Base-by-base conservation (phyloP, 2,329 filamentous ascomycete species). In the Saccharata proteae region DNA sequence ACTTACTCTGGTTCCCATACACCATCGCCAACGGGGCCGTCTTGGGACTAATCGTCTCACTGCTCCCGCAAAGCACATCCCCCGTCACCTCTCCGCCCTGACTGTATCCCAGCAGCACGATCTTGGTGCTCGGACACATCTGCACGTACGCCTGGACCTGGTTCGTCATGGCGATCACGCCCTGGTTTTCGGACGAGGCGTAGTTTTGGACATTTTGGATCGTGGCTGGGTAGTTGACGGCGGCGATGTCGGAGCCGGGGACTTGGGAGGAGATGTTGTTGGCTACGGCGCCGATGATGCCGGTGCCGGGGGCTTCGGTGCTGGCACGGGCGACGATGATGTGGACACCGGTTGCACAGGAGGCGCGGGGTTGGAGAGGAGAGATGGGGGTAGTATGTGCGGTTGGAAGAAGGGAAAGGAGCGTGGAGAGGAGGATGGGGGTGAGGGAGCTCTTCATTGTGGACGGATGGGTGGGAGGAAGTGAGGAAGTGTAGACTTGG, bases 71-170 rank as follows among this genome's bases (percentile, higher is more conserved):
- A 25, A 53, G 30, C 10, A 42, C 40, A 37, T 53, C 49, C 3
- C 44, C 45, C 26, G 50, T 40, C 15, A 52, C 37, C 29, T 46
- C 41, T 3, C 43, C 50, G 3, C 50, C 68, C 57, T 74, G 71
- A 6, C 69, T 74, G 49, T 77, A 77, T 20, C 73, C 74, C 21
- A 77, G 67, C 18, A 77, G 52, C 5, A 77, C 69, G 19, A 77
- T 57, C 45, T 73, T 54, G 5, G 70, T 68, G 43, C 50, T 53
- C 7, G 74, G 72, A 44, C 72, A 77, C 43, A 59, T 57, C 16
- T 59, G 49, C 44, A 75, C 66, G 32, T 39, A 6, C 37, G 12
- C 20, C 12, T 16, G 37, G 7, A 47, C 19, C 19, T 40, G 33
- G 9, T 38, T 26, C 12, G 27, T 45, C 16, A 48, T 21, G 4